phyloP scores from a whole-genome alignment of 306 rosid species.

The Elaeagnus macrophylla region DNA sequence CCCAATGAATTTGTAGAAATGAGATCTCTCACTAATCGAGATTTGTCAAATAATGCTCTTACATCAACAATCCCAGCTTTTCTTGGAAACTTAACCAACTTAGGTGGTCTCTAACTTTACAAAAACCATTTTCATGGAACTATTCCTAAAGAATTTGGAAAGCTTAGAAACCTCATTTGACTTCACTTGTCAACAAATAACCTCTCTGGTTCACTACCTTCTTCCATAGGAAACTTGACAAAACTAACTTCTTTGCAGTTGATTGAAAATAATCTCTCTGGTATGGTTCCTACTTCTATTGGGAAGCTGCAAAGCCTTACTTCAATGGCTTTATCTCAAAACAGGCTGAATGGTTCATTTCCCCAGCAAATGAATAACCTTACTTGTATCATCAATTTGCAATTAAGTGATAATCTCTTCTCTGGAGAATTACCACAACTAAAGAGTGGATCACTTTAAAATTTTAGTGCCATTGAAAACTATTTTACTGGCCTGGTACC shows the following conservation, averaged over 20 bases:
- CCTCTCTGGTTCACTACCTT: not conserved
- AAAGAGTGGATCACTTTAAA: not conserved
- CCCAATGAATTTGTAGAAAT: too few relatives aligned
- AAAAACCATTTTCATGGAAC: not conserved
- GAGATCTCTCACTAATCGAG: too few relatives aligned
- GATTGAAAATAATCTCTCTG: not conserved
- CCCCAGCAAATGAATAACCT: not conserved
- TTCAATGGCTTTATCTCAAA: accelerated
- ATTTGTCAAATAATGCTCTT: too few relatives aligned
- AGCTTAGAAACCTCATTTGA: too few relatives aligned
- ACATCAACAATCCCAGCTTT: conserved; percentile 15
- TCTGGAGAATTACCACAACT: not conserved
- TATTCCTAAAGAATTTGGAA: not conserved
- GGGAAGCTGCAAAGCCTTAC: not conserved
- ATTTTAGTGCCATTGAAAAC: conserved; percentile 14
- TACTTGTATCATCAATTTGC: accelerated
- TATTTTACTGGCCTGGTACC: too few relatives aligned
- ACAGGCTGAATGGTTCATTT: not conserved
- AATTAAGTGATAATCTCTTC: accelerated
- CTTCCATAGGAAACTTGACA: not conserved
- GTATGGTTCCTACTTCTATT: not conserved
- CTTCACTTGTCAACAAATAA: too few relatives aligned
- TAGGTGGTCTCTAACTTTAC: not conserved
- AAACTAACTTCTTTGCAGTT: too few relatives aligned
- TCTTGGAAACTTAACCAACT: not conserved